These are phyloP conservation scores for Endocladia muricata DNA, from an alignment of 31 red algal genomes.

Conservation along the genomic window DNA sequence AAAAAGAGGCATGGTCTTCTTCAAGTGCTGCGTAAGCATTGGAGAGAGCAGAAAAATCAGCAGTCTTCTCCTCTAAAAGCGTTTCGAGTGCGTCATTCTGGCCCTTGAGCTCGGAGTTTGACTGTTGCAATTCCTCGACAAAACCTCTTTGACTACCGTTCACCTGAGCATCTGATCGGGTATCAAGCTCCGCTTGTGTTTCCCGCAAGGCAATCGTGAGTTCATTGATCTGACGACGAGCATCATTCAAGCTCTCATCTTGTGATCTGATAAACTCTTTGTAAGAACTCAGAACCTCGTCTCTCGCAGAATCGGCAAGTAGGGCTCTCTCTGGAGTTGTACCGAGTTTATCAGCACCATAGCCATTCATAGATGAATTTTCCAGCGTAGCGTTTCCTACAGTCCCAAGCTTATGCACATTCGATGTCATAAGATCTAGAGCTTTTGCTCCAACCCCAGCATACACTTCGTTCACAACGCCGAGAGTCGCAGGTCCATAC, in stretches of 20 bases:
- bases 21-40: conserved; percentile 64
- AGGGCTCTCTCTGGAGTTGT: conserved; percentile 1
- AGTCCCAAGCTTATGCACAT: not conserved
- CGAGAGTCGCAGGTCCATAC: conserved; percentile 42
- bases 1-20: conserved; percentile 28
- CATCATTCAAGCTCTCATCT: conserved; percentile 46
- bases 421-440: conserved; percentile 38
- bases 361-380: conserved; percentile 13
- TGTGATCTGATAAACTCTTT: conserved; percentile 89
- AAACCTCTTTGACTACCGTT: no score
- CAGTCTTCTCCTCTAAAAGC: conserved; percentile 54
- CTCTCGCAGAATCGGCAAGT: conserved; percentile 25
- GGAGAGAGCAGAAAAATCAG: conserved; percentile 50
- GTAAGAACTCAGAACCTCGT: conserved; percentile 71
- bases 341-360: not conserved
- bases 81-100: conserved; percentile 46
- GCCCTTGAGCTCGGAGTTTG: conserved; percentile 11
- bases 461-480: conserved; percentile 65
- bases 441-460: conserved; percentile 41
- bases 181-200: conserved; percentile 43
- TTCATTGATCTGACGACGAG: conserved; percentile 35
- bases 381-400: not conserved
- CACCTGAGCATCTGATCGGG: not conserved
- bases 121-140: no score
- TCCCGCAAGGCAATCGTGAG: conserved; percentile 47